Evolutionary conservation across 106 monocot species (phyloP), one percentile per base, ranked within the genome.

Genomic region (Vanilla planifolia): DNA sequence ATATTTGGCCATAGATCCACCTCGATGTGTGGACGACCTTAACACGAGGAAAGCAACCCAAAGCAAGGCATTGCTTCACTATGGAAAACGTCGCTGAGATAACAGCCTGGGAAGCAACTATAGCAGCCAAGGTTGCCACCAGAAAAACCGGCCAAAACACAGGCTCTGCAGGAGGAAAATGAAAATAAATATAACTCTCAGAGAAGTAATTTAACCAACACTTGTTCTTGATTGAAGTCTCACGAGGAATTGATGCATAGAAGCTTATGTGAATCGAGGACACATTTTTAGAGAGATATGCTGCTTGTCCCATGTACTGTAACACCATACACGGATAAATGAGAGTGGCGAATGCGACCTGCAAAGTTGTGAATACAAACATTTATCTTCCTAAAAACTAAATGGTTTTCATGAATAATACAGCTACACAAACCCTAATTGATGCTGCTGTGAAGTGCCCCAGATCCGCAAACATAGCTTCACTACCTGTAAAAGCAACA

Each of bases 401-500:
- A 21, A 21, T 23, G 22, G 47, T 1, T 17, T 47, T 47, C 1
- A 47, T 14, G 1, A 47, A 17, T 47, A 22, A 8, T 2, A 47
- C 20, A 23, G 17, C 4, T 46, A 32, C 65, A 8, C 67, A 23
- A 80, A 94, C 93, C 75, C 77, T 85, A 58, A 94, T 85, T 29
- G 93, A 85, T 34, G 77, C 44, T 51, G 41, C 44, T 23, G 51
- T 83, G 59, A 94, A 94, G 70, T 89, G 89, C 2, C 93, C 93
- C 52, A 94, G 82, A 68, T 89, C 89, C 21, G 89, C 93, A 73
- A 89, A 89, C 93, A 94, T 89, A n/a, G 89, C 93, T 73, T 89
- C 93, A 65, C 80, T 40, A 46, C 93, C 93, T 93, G 76, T 37
- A 40, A 30, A 43, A 14, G 16, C 30, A 16, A 48, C 1, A 4